Base-by-base conservation (phyloP, 352 stramenopile genomes). In the Phytopythium aichiense region DNA sequence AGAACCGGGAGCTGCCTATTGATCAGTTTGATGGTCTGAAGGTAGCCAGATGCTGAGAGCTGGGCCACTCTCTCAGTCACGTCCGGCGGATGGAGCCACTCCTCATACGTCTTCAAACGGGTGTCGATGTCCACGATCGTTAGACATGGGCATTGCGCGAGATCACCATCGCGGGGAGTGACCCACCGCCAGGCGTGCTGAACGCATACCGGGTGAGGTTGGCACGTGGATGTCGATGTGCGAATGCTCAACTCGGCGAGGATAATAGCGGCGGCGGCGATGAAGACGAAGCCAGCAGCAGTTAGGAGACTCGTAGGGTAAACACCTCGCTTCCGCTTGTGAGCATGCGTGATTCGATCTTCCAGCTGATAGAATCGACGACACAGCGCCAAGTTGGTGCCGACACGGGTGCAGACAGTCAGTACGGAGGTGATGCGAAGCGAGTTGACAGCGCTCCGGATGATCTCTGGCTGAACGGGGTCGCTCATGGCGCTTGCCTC, bases 141-240 rank as follows among this genome's bases (percentile, higher is more conserved):
- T 4, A 84, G 33, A 20, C 75, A 84, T n/a, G 72, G 72, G 16
- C 70, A 84, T 18, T 78, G 63, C 25, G 16, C 37, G 31, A 68
- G 37, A 8, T 46, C 63, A 20, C 56, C 31, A 2, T 56, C 52
- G 1, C 60, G 33, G 0, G 51, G 23, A 11, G 16, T 20, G 12
- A 40, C 58, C 64, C 71, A 77, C 18, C 66, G 67, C 22, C 71
- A 52, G 0, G 67, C 62, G n/a, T 71, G 51, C 2, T 61, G 51
- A 1, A 59, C 58, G 50, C 74, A 83, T 33, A 74, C 60, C 0
- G 50, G 13, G 22, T 74, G 40, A 2, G 28, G 7, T 1, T 16
- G 15, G n/a, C 71, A 79, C 0, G 55, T 57, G 1, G n/a, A 0
- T 3, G 2, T 11, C 0, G 72, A 77, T 4, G 46, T 62, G 0